A percentile compares a stretch with the other conserved stretches of the same genome.
These are phyloP conservation scores for Alectoria sarmentosa DNA, from an alignment of 495 filamentous ascomycete genomes.

Conservation along the genomic window DNA sequence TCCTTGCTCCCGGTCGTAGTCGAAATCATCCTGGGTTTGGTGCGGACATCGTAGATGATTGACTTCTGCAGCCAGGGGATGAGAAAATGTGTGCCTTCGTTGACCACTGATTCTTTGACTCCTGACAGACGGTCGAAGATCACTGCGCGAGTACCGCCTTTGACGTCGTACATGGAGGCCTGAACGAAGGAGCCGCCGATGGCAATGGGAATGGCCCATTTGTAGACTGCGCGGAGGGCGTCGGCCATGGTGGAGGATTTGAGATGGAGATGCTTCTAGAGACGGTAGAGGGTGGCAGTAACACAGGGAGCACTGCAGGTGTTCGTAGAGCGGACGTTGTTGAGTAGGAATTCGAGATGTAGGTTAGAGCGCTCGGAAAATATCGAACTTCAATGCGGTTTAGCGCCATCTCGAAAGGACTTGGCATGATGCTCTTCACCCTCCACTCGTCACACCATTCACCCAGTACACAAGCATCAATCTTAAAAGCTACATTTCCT, in stretches of 20 bases:
- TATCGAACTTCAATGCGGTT: constrained; percentile 39
- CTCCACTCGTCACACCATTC: not conserved
- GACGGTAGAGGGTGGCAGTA: not conserved
- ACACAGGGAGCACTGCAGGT: not conserved
- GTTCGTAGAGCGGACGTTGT: constrained; percentile 10
- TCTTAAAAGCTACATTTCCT: constrained; percentile 27
- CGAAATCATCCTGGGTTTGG: constrained; percentile 90
- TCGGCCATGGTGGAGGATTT: constrained; percentile 47
- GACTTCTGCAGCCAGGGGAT: constrained; percentile 92
- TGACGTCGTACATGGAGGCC: constrained; percentile 91
- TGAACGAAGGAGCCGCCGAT: constrained; percentile 55
- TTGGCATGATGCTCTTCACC: constrained; percentile 5
- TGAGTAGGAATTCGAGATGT: constrained; percentile 15
- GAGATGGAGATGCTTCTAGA: not conserved
- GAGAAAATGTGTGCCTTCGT: constrained; percentile 96
- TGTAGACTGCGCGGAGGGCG: constrained; percentile 56
- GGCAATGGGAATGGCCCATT: constrained; percentile 62
- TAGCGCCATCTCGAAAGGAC: constrained; percentile 27
- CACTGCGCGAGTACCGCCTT: constrained; percentile 85
- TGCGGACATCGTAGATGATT: constrained; percentile 96
- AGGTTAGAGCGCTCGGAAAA: constrained; percentile 22
- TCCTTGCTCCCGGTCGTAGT: constrained; percentile 99
- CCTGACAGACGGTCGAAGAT: constrained; percentile 95
- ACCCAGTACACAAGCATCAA: not conserved
- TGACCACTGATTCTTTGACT: constrained; percentile 85